Conservation (phyloP, 768 basidiomycete genomes). For the Leccinellum albellum region DNA sequence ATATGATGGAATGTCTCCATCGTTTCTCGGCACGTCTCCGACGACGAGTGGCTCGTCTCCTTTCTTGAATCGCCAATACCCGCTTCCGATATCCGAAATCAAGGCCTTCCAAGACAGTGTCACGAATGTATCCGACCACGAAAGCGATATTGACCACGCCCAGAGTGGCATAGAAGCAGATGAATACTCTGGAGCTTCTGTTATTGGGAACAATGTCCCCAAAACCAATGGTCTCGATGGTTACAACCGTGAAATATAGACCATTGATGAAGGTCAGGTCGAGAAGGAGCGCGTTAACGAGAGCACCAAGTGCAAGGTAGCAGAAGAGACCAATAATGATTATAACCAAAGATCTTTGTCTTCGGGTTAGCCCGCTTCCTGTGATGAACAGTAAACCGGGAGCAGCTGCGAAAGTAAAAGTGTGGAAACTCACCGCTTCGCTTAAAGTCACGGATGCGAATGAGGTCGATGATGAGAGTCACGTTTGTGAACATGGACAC, state of each 20-base stretch:
- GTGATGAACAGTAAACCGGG: neutral
- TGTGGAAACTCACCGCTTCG: constrained; percentile 47
- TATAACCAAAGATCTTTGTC: constrained; percentile 76
- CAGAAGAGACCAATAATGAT: constrained; percentile 69
- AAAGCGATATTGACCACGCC: constrained; percentile 65
- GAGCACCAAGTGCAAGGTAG: constrained; percentile 71
- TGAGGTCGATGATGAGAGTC: constrained; percentile 61
- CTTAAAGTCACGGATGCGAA: constrained; percentile 57
- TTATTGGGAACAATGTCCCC: constrained; percentile 65
- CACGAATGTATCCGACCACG: constrained; percentile 60
- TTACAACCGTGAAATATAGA: constrained; percentile 72
- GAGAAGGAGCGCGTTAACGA: constrained; percentile 50
- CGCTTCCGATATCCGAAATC: constrained; percentile 63
- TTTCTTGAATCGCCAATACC: constrained; percentile 42
- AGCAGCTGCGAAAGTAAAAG: neutral
- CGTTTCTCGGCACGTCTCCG: constrained; percentile 46
- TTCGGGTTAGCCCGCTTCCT: constrained; percentile 80
- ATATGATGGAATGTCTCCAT: constrained; percentile 62
- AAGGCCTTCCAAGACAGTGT: constrained; percentile 69
- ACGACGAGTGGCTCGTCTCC: constrained; percentile 39
- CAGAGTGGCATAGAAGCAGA: constrained; percentile 52
- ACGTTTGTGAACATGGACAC: constrained; percentile 62
- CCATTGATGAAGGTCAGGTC: constrained; percentile 63
- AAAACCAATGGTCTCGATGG: constrained; percentile 72
- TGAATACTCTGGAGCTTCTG: constrained; percentile 53